Conservation (phyloP, 495 filamentous ascomycete species). For the Xylaria venustula region DNA sequence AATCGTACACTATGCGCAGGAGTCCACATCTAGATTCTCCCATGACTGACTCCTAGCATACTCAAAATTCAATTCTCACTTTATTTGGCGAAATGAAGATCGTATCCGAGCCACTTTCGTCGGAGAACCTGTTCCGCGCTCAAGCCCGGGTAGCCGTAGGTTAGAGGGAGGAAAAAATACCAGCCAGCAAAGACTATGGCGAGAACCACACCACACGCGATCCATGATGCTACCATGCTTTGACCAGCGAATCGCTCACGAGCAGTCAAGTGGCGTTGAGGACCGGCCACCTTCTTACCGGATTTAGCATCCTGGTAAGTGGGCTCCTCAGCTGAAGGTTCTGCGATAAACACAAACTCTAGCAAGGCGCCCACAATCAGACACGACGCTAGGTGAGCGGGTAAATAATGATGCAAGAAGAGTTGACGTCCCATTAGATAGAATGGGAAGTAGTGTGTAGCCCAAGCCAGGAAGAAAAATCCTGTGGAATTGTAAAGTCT, state of each 20-base stretch:
- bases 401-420: slow-evolving; percentile 96
- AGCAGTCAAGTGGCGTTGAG: slow-evolving; percentile 61
- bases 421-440: slow-evolving; percentile 97
- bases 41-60: not conserved
- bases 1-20: slow-evolving; percentile 9
- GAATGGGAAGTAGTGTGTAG: slow-evolving; percentile 97
- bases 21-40: not conserved
- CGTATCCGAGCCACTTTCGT: slow-evolving; percentile 94
- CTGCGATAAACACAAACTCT: slow-evolving; percentile 93
- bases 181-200: slow-evolving; percentile 71
- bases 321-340: slow-evolving; percentile 59
- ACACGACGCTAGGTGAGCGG: slow-evolving; percentile 88
- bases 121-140: slow-evolving; percentile 74
- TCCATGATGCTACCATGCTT: slow-evolving; percentile 75
- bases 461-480: slow-evolving; percentile 98
- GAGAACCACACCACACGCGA: slow-evolving; percentile 68
- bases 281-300: slow-evolving; percentile 46
- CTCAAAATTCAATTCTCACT: not conserved
- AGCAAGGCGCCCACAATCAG: slow-evolving; percentile 93
- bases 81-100: slow-evolving; percentile 98
- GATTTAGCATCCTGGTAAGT: slow-evolving; percentile 47
- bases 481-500: slow-evolving; percentile 97
- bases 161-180: slow-evolving; percentile 90
- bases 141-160: slow-evolving; percentile 93
- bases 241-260: slow-evolving; percentile 78